Conservation (phyloP, 495 filamentous ascomycete species). For the Penicillium roqueforti region DNA sequence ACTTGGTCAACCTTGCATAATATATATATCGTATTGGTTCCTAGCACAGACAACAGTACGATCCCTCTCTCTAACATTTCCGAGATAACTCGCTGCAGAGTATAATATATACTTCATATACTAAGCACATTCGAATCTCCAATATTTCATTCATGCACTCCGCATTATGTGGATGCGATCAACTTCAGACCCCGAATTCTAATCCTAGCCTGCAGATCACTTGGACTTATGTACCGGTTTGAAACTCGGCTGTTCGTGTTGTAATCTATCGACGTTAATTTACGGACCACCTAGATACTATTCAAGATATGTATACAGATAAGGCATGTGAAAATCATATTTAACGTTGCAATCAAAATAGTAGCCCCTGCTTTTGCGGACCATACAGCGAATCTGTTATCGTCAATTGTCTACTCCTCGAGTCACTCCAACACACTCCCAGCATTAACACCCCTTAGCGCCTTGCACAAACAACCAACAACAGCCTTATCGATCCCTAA, state of each 20-base stretch:
- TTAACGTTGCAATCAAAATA: background rate
- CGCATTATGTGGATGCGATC: too few species aligned
- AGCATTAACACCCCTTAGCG: background rate
- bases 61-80: too few species aligned
- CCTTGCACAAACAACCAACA: background rate
- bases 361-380: background rate
- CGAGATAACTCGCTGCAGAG: too few species aligned
- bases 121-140: background rate
- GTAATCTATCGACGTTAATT: background rate
- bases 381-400: background rate
- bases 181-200: too few species aligned
- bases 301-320: background rate
- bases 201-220: background rate
- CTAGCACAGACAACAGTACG: too few species aligned
- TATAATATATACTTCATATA: background rate
- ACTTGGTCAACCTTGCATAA: too few species aligned
- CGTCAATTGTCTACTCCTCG: background rate
- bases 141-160: background rate
- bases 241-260: background rate
- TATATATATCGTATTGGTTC: too few species aligned
- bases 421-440: background rate
- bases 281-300: background rate
- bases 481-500: background rate
- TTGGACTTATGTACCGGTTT: background rate
- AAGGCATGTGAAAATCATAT: background rate